Conservation (phyloP, 495 filamentous ascomycete species). For the Saxispiralis lemnorum region DNA sequence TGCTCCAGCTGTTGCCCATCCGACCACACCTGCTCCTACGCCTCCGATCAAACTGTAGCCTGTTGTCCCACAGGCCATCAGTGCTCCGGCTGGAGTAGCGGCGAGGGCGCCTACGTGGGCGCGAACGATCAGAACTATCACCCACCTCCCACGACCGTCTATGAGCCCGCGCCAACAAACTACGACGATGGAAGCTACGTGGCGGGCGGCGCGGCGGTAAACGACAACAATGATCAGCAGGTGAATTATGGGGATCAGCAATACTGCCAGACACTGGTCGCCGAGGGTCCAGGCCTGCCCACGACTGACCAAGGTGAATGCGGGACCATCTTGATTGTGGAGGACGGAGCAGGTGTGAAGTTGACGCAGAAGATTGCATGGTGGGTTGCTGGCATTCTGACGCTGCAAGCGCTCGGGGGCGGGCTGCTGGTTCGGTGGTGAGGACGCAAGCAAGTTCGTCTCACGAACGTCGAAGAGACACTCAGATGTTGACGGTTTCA, state of each 20-base stretch:
- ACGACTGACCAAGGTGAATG: conserved; percentile 10
- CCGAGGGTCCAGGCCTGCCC: conserved; percentile 12
- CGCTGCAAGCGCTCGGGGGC: conserved; percentile 3
- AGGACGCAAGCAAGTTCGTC: not conserved
- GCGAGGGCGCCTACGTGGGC: not conserved
- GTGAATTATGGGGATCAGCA: conserved; percentile 1
- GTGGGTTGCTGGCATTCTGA: not conserved
- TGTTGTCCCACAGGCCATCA: conserved; percentile 22
- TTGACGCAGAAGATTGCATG: not conserved
- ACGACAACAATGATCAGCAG: conserved; percentile 1
- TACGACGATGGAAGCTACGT: not conserved
- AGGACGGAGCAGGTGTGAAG: not conserved
- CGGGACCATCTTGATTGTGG: conserved; percentile 12
- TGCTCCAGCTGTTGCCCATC: conserved; percentile 23
- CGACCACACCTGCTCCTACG: conserved; percentile 17
- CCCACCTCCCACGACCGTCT: conserved; percentile 1
- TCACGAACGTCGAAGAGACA: no score
- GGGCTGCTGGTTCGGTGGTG: conserved; percentile 4
- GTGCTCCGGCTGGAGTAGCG: conserved; percentile 15
- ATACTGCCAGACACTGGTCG: conserved; percentile 13
- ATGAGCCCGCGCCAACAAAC: conserved; percentile 3
- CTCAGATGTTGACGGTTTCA: no score
- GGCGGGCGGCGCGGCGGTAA: conserved; percentile 1
- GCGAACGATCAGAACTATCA: not conserved
- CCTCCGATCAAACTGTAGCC: conserved; percentile 15